Evolutionary conservation across 2,329 filamentous ascomycete species (phyloP), one percentile per base, ranked within the genome.

Genomic region (Ophiostoma sp.): DNA sequence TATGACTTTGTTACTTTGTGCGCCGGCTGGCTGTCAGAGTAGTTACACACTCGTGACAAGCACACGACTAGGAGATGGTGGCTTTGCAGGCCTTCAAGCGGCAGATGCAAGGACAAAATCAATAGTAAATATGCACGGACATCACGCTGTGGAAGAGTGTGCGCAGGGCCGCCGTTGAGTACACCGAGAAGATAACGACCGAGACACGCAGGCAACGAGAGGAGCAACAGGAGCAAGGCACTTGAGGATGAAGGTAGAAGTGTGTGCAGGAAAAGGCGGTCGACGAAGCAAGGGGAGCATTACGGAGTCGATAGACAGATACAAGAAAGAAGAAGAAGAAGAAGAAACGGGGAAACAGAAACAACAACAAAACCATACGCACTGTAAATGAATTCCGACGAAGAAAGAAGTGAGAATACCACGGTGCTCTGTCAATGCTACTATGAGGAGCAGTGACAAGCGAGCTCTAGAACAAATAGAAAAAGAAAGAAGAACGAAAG

Each of bases 1-100:
- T 55, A 55, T 55, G 27, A 52, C 9, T n/a, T n/a, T n/a, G 49
- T 55, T 27, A 55, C 49, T 12, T 55, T 55, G 49, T 55, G 49
- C 49, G 49, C 18, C 49, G 49, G 18, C 49, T 18, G 27, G 49
- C 5, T 55, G 49, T 52, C 47, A n/a, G 18, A 27, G 49, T 18
- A 36, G 49, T 55, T 36, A 55, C 49, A 55, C 49, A 52, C 47
- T 27, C 27, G 27, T 27, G 27, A 27, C 27, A 27, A 27, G 27
- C 27, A 27, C 27, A 27, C 27, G 27, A 27, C 27, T 27, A 27
- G 27, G 27, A 27, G 27, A 27, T 27, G 27, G 27, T 27, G 27
- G 27, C 27, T 27, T 27, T 27, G 27, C 27, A 27, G 27, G 27
- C 27, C 27, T 27, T 27, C 27, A 27, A 27, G 47, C 9, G 47